phyloP scores from a whole-genome alignment of 768 basidiomycete species.

The Rhizopogon salebrosus region DNA sequence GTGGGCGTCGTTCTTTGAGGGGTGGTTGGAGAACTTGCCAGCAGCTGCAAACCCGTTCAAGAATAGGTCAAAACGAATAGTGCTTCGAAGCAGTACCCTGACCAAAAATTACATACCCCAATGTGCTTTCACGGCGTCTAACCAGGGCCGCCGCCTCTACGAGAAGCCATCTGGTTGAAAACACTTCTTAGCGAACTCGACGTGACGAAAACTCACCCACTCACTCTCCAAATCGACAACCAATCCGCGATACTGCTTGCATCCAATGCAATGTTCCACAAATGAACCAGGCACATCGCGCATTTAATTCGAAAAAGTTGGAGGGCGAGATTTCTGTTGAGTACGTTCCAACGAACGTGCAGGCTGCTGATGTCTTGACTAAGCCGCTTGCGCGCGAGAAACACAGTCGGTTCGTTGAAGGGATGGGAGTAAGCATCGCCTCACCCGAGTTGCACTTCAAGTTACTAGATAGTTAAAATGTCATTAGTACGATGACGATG shows the following conservation, averaged over 20 bases:
- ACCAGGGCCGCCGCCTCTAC: no score
- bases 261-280: constrained; percentile 18
- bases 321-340: not conserved
- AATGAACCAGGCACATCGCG: constrained; percentile 22
- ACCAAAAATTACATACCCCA: not conserved
- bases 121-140: constrained; percentile 10
- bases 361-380: constrained; percentile 25
- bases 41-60: constrained; percentile 38
- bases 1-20: not conserved
- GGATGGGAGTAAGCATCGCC: constrained; percentile 1
- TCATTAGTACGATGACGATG: no score
- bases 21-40: constrained; percentile 23
- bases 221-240: constrained; percentile 6
- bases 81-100: constrained; percentile 55
- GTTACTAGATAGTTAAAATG: no score
- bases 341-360: constrained; percentile 16
- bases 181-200: constrained; percentile 16
- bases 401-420: not conserved
- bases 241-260: constrained; percentile 9
- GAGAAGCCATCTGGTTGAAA: constrained; percentile 25
- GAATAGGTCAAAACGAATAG: constrained; percentile 42
- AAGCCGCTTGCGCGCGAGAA: constrained; percentile 11
- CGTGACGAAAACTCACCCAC: not conserved
- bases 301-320: constrained; percentile 1
- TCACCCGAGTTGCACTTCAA: no score